Conservation (phyloP, 257 asterid genomes). For the Ocimum tenuiflorum region DNA sequence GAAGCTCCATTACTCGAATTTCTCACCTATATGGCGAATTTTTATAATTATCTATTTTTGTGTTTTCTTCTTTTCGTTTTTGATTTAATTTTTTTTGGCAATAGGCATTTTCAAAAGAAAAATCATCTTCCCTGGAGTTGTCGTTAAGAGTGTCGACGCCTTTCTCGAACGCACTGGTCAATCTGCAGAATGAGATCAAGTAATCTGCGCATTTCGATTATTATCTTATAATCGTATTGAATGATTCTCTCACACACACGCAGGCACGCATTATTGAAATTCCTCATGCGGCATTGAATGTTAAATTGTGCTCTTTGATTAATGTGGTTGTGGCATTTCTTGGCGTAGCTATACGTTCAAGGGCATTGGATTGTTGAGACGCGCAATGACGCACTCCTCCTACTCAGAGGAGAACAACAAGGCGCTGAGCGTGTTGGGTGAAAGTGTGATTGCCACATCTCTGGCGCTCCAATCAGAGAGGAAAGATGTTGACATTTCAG, state of each 20-base stretch:
- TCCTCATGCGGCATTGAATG: no score
- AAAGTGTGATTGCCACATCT: constrained; percentile 38
- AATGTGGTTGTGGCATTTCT: not conserved
- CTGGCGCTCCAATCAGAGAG: constrained; percentile 32
- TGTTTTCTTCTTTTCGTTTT: no score
- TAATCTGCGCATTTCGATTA: constrained; percentile 10
- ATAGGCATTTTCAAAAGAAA: constrained; percentile 26
- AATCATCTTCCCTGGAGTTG: constrained; percentile 5
- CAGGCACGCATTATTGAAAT: no score
- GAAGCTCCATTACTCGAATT: no score
- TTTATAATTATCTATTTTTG: no score
- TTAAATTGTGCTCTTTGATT: no score
- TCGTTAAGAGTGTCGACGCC: constrained; percentile 29
- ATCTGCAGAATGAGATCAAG: constrained; percentile 58
- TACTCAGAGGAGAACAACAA: constrained; percentile 78
- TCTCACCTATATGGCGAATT: not conserved
- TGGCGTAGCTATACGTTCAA: constrained; percentile 48
- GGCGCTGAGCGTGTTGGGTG: constrained; percentile 58
- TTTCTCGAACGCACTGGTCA: constrained; percentile 50
- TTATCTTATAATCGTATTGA: not conserved
- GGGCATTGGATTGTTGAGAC: constrained; percentile 43
- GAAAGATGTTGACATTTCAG: constrained; percentile 39
- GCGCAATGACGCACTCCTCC: constrained; percentile 76
- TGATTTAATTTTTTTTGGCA: not conserved
- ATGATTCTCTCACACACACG: no score